phyloP scores from a whole-genome alignment of 345 rosid genomes.

The Hibiscus trionum region DNA sequence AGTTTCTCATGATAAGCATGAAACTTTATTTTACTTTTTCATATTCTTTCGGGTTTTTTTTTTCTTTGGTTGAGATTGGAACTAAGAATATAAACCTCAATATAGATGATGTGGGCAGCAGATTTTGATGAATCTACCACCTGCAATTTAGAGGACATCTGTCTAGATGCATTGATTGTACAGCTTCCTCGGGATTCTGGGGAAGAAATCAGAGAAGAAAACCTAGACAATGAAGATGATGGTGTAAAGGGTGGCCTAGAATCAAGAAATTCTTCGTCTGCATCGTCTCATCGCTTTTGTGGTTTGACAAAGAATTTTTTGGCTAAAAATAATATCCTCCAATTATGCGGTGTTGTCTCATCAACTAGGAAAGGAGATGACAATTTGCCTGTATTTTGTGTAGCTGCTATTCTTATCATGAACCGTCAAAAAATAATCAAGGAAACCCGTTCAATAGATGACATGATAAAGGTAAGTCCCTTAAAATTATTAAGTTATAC shows the following conservation, averaged over 20 bases:
- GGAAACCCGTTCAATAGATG: constrained; percentile 81
- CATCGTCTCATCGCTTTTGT: constrained; percentile 53
- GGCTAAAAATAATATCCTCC: constrained; percentile 52
- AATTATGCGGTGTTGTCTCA: constrained; percentile 38
- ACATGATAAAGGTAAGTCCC: constrained; percentile 74
- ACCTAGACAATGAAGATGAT: constrained; percentile 29
- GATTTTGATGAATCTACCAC: constrained; percentile 63
- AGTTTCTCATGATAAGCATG: neutral
- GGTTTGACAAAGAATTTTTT: constrained; percentile 66
- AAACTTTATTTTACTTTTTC: neutral
- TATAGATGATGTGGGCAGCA: constrained; percentile 99
- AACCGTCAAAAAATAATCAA: constrained; percentile 79
- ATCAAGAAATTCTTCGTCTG: constrained; percentile 28
- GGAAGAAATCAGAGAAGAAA: constrained; percentile 31
- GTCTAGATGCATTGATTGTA: constrained; percentile 63
- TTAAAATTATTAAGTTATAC: constrained; percentile 3
- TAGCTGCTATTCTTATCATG: constrained; percentile 77
- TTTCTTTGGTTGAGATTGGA: neutral
- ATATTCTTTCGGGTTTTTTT: neutral
- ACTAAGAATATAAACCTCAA: constrained; percentile 10
- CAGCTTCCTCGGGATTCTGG: constrained; percentile 41
- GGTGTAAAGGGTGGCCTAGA: constrained; percentile 33
- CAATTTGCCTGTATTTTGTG: constrained; percentile 81
- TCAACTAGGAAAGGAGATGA: constrained; percentile 57
- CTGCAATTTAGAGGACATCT: constrained; percentile 52